Conservation (phyloP, 2,329 filamentous ascomycete genomes). For the Aciculosporium take region DNA sequence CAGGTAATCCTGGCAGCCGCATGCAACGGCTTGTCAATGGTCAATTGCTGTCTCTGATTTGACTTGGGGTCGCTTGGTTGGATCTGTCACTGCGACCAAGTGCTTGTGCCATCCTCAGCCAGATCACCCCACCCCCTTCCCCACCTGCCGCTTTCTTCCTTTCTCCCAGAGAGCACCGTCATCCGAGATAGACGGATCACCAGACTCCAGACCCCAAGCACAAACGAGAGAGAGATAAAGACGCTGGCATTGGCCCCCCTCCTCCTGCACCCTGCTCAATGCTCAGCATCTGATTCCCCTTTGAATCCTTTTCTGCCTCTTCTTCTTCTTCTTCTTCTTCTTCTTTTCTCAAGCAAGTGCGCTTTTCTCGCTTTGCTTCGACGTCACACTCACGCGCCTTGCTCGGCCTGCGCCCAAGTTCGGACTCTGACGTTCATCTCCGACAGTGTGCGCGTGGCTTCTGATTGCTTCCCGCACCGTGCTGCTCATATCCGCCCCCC, state of each 20-base stretch:
- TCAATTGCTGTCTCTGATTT: too few relatives aligned
- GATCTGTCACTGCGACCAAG: not conserved
- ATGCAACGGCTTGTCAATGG: conserved; percentile 3
- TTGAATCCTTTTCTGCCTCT: too few relatives aligned
- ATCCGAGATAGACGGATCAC: conserved; percentile 1
- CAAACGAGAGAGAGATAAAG: conserved; percentile 4
- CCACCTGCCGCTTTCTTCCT: too few relatives aligned
- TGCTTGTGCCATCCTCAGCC: not conserved
- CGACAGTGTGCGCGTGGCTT: conserved; percentile 5
- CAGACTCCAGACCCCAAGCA: not conserved
- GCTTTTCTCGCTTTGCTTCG: too few relatives aligned
- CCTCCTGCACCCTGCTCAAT: not conserved
- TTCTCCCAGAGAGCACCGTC: conserved; percentile 1
- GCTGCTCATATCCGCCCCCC: too few relatives aligned
- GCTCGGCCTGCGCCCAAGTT: too few relatives aligned
- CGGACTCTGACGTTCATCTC: conserved; percentile 3
- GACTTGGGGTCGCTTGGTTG: not conserved
- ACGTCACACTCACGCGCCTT: too few relatives aligned
- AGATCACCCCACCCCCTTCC: not conserved
- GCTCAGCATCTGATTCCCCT: too few relatives aligned
- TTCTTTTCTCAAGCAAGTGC: too few relatives aligned
- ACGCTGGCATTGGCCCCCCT: not conserved
- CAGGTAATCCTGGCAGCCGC: not conserved
- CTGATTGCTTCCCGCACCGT: too few relatives aligned
- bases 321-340: too few relatives aligned